phyloP scores from a whole-genome alignment of 1,284 basidiomycete genomes.

The Ustanciosporium gigantosporum region DNA sequence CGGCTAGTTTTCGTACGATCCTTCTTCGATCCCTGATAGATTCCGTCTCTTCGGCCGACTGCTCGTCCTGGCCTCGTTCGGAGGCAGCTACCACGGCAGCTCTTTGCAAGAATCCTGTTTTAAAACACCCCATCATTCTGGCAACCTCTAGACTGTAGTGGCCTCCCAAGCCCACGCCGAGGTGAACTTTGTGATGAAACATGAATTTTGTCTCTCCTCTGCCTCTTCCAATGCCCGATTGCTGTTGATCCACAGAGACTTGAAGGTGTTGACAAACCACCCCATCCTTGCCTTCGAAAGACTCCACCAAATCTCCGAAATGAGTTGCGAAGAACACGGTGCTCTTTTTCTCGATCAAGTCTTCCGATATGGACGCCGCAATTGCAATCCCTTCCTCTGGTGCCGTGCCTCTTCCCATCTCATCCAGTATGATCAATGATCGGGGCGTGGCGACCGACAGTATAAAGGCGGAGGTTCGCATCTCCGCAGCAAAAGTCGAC shows the following conservation, averaged over 20 bases:
- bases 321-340: conserved; percentile 89
- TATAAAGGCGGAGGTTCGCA: conserved; percentile 64
- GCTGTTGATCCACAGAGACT: conserved; percentile 8
- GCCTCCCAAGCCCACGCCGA: conserved; percentile 16
- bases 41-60: neutral
- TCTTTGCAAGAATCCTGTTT: conserved; percentile 6
- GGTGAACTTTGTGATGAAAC: conserved; percentile 29
- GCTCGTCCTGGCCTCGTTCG: conserved; percentile 2
- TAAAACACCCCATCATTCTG: conserved; percentile 34
- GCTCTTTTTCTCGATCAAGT: conserved; percentile 71
- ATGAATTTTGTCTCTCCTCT: conserved; percentile 11
- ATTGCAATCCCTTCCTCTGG: conserved; percentile 84
- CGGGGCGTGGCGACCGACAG: conserved; percentile 63
- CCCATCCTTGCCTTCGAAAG: conserved; percentile 17
- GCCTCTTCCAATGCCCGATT: too few relatives aligned
- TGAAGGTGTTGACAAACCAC: conserved; percentile 25
- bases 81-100: conserved; percentile 10
- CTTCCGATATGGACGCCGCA: conserved; percentile 87
- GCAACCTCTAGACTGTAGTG: conserved; percentile 42
- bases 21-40: neutral
- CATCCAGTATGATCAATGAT: conserved; percentile 83
- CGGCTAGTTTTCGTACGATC: neutral
- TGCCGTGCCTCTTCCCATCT: conserved; percentile 84
- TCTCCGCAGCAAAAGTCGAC: conserved; percentile 42
- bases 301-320: conserved; percentile 54